Evolutionary conservation across 2,329 filamentous ascomycete species (phyloP).

Genomic region (Alternaria rosae): DNA sequence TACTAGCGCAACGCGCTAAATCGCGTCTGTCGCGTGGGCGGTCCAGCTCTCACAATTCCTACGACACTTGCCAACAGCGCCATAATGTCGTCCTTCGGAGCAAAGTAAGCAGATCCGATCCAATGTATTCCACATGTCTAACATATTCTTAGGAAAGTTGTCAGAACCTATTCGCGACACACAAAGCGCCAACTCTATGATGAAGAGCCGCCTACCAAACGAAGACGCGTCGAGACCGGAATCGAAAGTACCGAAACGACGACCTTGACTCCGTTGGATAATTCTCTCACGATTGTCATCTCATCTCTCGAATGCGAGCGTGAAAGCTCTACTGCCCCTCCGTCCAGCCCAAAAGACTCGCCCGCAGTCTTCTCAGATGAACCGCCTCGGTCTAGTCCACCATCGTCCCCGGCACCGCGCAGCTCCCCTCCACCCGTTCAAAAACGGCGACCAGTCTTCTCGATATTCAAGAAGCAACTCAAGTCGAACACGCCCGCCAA

Average conservation of each 20-base stretch:
- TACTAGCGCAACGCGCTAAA: constrained; percentile 32
- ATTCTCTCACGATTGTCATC: not conserved
- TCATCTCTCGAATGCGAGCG: constrained; percentile 16
- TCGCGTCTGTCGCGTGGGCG: constrained; percentile 30
- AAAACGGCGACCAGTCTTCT: constrained; percentile 58
- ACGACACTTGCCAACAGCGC: constrained; percentile 14
- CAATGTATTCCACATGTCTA: constrained; percentile 14
- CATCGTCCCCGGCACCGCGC: constrained; percentile 38
- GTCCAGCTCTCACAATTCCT: constrained; percentile 11
- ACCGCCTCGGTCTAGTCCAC: constrained; percentile 35
- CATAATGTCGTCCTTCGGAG: constrained; percentile 32
- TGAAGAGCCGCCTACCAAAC: constrained; percentile 46
- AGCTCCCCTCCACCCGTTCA: constrained; percentile 34
- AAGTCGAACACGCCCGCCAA: constrained; percentile 22
- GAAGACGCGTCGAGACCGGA: constrained; percentile 43
- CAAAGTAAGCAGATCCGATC: constrained; percentile 29
- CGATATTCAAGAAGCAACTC: constrained; percentile 51
- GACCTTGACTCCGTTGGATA: constrained; percentile 10
- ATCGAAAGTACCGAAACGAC: constrained; percentile 13
- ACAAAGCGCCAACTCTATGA: constrained; percentile 37
- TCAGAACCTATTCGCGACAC: constrained; percentile 49
- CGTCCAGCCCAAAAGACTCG: constrained; percentile 44
- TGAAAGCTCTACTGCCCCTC: constrained; percentile 22
- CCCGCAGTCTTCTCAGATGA: constrained; percentile 54
- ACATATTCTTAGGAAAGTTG: constrained; percentile 33